Percentiles rank a stretch among this genome's conserved stretches.
Conservation (phyloP, 176 grass and related monocot species). For the Tillandsia leiboldiana region DNA sequence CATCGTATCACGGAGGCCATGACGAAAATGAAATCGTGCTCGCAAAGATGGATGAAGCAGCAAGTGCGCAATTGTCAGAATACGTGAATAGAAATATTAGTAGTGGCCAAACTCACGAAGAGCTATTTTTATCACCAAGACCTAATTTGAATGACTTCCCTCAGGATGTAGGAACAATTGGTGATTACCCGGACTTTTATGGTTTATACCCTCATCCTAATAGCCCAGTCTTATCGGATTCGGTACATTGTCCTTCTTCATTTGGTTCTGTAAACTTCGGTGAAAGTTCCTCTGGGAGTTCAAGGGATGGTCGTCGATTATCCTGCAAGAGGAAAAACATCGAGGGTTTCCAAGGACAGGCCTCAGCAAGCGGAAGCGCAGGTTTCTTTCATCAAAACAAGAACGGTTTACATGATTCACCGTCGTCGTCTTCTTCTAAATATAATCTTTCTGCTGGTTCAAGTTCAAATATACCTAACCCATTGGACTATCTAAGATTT, state of each 20-base stretch:
- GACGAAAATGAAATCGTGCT: slow-evolving; percentile 35
- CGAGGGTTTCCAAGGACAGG: slow-evolving; percentile 43
- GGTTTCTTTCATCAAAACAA: slow-evolving; percentile 36
- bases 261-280: slow-evolving; percentile 28
- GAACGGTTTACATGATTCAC: slow-evolving; percentile 30
- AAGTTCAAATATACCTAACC: slow-evolving; percentile 17
- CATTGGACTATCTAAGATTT: slow-evolving; percentile 25
- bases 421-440: slow-evolving; percentile 24
- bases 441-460: slow-evolving; percentile 22
- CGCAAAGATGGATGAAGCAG: slow-evolving; percentile 38
- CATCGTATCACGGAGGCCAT: slow-evolving; percentile 27
- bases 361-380: slow-evolving; percentile 38
- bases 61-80: slow-evolving; percentile 29
- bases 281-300: slow-evolving; percentile 37
- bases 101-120: slow-evolving; percentile 11
- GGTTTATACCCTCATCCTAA: slow-evolving; percentile 35
- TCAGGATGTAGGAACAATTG: slow-evolving; percentile 26
- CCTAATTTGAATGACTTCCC: slow-evolving; percentile 24
- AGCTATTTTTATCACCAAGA: slow-evolving; percentile 25
- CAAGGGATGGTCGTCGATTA: slow-evolving; percentile 41
- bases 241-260: slow-evolving; percentile 30
- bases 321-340: slow-evolving; percentile 79
- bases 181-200: slow-evolving; percentile 19
- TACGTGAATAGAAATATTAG: slow-evolving; percentile 36
- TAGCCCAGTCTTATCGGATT: slow-evolving; percentile 24